Evolutionary conservation across 352 stramenopile genomes (phyloP), one percentile per base, ranked within the genome.

Genomic region (Globisporangium alternatum): DNA sequence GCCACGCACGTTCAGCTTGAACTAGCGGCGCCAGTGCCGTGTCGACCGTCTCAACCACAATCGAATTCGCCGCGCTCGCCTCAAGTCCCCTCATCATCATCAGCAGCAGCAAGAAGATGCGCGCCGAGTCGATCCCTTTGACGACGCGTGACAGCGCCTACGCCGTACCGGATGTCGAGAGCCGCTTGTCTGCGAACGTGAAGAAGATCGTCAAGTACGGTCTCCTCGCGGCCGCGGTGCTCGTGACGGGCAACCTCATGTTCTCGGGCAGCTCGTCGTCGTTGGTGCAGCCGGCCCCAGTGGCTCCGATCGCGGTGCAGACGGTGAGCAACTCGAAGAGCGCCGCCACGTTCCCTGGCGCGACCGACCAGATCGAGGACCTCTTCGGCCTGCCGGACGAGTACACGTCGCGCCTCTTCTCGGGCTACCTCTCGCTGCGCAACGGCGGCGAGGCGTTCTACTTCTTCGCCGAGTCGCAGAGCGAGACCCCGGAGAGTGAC

Each of bases 391-490:
- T 56, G 37, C 67, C 67, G 7, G 28, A 52, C 6, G 45, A 8
- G 8, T 74, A 74, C 60, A 61, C 52, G 33, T 64, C 63, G 30
- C 64, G 57, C 9, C 28, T 68, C 25, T 71, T 68, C 37, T 68
- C 60, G 22, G 65, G 65, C 15, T 71, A 68, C 28, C 61, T 71
- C 6, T n/a, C 60, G 28, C 22, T 68, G 13, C 13, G 10, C 21
- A 68, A 68, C 41, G 65, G 65, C 17, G 62, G 65, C 37, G 28
- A 71, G 21, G 56, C 44, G 60, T 68, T 68, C 72, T 96, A 98
- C 68, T 99, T 99, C 67, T 98, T 97, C 77, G 98, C 95, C 94
- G 97, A 98, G 75, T 98, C 98, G 68, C 95, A 98, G 75, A 96
- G 87, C 30, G 83, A 81, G 8, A 64, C 77, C 54, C 90, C 93